Evolutionary conservation across 78 protist genomes (phyloP), one percentile per base, ranked within the genome.

Genomic region (Parvularia atlantis): DNA sequence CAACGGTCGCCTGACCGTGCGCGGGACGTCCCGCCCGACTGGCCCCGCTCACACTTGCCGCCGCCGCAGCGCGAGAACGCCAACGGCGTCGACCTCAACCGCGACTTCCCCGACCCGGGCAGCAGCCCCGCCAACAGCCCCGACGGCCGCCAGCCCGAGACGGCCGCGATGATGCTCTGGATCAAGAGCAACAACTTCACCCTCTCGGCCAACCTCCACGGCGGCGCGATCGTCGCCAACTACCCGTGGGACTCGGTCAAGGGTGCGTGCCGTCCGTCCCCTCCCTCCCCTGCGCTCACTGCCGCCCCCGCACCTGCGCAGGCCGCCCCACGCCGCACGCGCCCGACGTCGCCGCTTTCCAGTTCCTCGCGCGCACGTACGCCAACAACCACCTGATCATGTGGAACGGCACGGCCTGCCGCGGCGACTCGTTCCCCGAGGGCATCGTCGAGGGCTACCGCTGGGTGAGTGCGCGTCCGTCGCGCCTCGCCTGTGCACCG

Each of bases 161-260:
- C 76, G 10, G 44, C 24, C 39, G 73, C 72, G 31, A 30, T 86
- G 30, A 79, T 78, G 66, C 58, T 75, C 62, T 86, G 84, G 85
- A 61, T 66, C 16, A 58, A 33, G n/a, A 9, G 16, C 60, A 54
- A 41, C 39, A 63, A 50, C n/a, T 86, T 82, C 54, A 77, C 78
- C 16, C 59, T 86, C 58, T 52, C 77, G 33, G 84, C 85, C 17
- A 86, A 78, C 62, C 46, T 86, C 26, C 91, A 86, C 71, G 91
- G 87, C 31, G 91, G 91, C 24, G 60, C 83, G 7, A 48, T 81
- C 11, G 91, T 86, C 30, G 87, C 77, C 40, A 75, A 66, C 52
- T 82, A 78, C 53, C 85, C 79, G n/a, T 75, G 50, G 37, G 81
- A 75, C 36, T 69, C 66, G 7, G n/a, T 67, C 1, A 74, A 2